Evolutionary conservation across 495 filamentous ascomycete species (phyloP).

Genomic region (Aspergillus kassunensis): DNA sequence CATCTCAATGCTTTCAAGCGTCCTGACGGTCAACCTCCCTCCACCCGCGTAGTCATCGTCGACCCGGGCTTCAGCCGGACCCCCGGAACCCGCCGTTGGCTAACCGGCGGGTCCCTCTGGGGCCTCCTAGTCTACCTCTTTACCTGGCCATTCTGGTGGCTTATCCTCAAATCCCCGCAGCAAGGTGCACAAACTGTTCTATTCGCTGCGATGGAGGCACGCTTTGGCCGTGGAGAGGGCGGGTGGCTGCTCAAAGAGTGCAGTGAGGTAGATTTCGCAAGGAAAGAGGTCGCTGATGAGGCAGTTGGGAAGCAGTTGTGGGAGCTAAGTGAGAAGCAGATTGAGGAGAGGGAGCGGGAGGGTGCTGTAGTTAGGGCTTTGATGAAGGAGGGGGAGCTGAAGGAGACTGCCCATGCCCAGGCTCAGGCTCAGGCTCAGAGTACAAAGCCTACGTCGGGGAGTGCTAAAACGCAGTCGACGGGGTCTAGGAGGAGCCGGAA

Average conservation of each 20-base stretch:
- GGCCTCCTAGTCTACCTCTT: constrained; percentile 76
- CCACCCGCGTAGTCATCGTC: constrained; percentile 73
- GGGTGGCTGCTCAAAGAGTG: constrained; percentile 83
- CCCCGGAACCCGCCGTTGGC: constrained; percentile 79
- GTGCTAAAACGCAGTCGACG: constrained; percentile 31
- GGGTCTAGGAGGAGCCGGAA: constrained; percentile 47
- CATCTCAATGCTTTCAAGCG: constrained; percentile 76
- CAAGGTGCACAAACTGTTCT: constrained; percentile 86
- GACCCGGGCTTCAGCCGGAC: constrained; percentile 84
- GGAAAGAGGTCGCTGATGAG: constrained; percentile 75
- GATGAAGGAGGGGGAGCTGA: constrained; percentile 57
- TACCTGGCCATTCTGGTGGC: constrained; percentile 77
- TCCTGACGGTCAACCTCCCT: constrained; percentile 76
- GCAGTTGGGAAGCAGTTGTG: constrained; percentile 76
- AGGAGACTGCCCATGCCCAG: constrained; percentile 41
- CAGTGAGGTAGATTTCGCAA: constrained; percentile 62
- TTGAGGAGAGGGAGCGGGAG: constrained; percentile 79
- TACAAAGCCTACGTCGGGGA: constrained; percentile 10
- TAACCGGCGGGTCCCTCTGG: constrained; percentile 78
- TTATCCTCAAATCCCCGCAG: constrained; percentile 76
- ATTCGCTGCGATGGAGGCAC: constrained; percentile 76
- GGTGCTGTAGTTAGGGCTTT: constrained; percentile 61
- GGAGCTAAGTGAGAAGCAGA: constrained; percentile 80
- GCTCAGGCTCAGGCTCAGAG: constrained; percentile 40
- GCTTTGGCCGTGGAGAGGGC: constrained; percentile 61